These are phyloP conservation scores for Acacia confusa DNA, from an alignment of 306 rosid genomes.

Conservation along the genomic window DNA sequence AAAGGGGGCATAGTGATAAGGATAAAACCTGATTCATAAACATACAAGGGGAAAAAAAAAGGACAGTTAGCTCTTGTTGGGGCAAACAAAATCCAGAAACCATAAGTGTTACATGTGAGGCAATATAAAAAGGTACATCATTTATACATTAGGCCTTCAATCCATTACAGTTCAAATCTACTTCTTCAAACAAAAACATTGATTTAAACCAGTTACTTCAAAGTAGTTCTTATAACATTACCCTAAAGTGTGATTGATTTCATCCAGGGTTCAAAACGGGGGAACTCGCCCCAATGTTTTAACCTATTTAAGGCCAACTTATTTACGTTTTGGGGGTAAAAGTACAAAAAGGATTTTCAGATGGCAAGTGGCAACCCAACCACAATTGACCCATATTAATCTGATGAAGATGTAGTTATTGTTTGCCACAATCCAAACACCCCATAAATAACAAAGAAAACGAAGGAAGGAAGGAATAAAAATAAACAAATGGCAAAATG, in stretches of 20 bases:
- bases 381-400: neutral
- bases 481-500: too few relatives aligned
- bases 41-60: neutral
- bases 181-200: neutral
- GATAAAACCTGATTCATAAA: constrained; percentile 78
- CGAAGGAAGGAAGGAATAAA: too few relatives aligned
- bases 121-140: neutral
- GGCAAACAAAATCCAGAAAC: neutral
- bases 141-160: neutral
- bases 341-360: neutral
- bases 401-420: neutral
- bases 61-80: neutral
- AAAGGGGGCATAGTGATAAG: constrained; percentile 97
- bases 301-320: neutral
- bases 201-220: neutral
- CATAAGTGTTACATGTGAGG: neutral
- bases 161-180: neutral
- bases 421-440: neutral
- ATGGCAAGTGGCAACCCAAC: neutral
- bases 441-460: neutral
- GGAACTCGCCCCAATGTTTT: neutral
- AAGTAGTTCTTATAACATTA: neutral
- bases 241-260: neutral
- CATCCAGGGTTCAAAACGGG: neutral
- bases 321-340: neutral